Conservation (phyloP, 2,329 filamentous ascomycete species). For the Stenocarpella maydis region DNA sequence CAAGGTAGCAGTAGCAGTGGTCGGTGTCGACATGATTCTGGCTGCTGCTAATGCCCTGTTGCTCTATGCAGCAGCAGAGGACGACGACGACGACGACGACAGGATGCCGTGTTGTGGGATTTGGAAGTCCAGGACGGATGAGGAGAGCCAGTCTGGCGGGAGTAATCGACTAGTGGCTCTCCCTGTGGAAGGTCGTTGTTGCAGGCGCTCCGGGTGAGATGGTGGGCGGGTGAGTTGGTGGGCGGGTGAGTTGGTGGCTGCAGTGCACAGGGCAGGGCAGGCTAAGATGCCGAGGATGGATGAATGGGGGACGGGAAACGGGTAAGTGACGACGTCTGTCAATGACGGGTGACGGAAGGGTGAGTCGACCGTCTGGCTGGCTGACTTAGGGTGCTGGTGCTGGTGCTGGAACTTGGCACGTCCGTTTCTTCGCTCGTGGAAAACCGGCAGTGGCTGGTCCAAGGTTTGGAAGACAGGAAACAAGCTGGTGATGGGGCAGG, state of each 20-base stretch:
- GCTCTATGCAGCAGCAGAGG: constrained; percentile 25
- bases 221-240: background rate
- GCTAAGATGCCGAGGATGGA: background rate
- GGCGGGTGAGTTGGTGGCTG: background rate
- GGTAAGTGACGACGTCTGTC: background rate
- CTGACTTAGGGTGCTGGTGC: background rate
- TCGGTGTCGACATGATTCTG: constrained; percentile 79
- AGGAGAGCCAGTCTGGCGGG: constrained; percentile 26
- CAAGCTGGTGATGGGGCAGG: background rate
- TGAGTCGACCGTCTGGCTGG: background rate
- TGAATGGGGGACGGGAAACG: background rate
- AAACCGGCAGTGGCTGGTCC: background rate
- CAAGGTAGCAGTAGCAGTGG: constrained; percentile 77
- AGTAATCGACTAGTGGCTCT: constrained; percentile 27
- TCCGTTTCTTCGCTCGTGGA: background rate
- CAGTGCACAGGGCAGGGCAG: constrained; percentile 10
- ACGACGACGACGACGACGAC: background rate
- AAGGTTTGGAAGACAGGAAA: background rate
- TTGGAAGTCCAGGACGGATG: constrained; percentile 15
- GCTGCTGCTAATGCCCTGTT: constrained; percentile 28
- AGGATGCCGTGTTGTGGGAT: constrained; percentile 14
- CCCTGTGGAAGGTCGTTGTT: constrained; percentile 23
- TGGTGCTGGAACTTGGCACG: background rate
- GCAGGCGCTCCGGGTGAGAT: constrained; percentile 8
- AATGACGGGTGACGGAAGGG: background rate